Evolutionary conservation across 805 yeast species (phyloP).

Genomic region (Clavispora carvajalis): DNA sequence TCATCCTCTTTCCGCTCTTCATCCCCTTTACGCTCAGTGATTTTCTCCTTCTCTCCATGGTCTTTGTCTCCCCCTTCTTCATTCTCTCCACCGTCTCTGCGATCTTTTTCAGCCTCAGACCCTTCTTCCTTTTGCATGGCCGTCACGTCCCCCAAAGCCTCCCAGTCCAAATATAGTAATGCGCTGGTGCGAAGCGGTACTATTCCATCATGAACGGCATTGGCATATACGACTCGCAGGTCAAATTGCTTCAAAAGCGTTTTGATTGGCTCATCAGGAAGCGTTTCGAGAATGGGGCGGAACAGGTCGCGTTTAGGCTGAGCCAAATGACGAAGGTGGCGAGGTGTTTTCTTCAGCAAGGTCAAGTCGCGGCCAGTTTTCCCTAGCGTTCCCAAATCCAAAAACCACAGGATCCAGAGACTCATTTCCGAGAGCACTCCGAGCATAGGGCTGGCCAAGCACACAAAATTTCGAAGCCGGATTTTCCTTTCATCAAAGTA

Average conservation of each 20-base stretch:
- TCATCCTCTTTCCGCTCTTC: too few species aligned
- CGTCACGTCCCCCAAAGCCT: constrained; percentile 36
- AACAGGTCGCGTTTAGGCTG: constrained; percentile 14
- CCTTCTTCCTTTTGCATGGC: constrained; percentile 18
- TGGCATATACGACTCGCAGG: constrained; percentile 37
- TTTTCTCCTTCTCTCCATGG: background rate
- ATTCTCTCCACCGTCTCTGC: too few species aligned
- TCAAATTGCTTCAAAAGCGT: constrained; percentile 24
- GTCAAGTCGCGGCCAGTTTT: constrained; percentile 43
- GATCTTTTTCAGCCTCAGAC: too few species aligned
- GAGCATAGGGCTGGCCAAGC: constrained; percentile 38
- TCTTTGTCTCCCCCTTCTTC: constrained; percentile 3
- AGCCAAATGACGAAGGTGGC: constrained; percentile 7
- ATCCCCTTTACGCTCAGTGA: too few species aligned
- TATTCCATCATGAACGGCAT: constrained; percentile 42
- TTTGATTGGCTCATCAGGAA: constrained; percentile 38
- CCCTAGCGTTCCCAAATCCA: constrained; percentile 41
- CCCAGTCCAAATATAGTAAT: constrained; percentile 37
- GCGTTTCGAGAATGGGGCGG: constrained; percentile 32
- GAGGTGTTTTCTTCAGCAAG: constrained; percentile 29
- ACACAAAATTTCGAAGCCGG: constrained; percentile 29
- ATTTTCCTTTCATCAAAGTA: constrained; percentile 25
- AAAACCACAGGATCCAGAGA: constrained; percentile 34
- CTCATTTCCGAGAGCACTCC: constrained; percentile 40
- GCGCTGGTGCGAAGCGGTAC: constrained; percentile 42